phyloP scores from a whole-genome alignment of 2,329 filamentous ascomycete genomes.

The Chalaropsis ovoidea region DNA sequence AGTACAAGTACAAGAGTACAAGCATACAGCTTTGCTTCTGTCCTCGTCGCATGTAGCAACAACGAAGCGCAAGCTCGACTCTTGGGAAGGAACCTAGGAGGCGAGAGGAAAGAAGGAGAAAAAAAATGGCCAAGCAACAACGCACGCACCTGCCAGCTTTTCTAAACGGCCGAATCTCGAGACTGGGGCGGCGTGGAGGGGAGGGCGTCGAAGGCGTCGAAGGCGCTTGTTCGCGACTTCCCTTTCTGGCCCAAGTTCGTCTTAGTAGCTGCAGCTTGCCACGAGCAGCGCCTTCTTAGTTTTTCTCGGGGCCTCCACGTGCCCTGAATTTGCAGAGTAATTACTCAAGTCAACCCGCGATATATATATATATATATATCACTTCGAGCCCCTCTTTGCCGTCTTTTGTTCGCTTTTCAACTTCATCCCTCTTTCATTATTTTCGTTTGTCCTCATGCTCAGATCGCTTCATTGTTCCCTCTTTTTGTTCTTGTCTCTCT shows the following conservation, averaged over 20 bases:
- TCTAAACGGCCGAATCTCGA: not conserved
- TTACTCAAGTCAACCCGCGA: not conserved
- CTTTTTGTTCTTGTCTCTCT: not conserved
- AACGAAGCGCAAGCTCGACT: not conserved
- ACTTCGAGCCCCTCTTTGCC: not conserved
- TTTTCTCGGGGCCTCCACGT: not conserved
- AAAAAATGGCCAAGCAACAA: not conserved
- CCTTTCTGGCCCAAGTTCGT: not conserved
- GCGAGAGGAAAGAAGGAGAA: not conserved
- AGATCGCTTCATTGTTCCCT: not conserved
- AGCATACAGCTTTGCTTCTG: not conserved
- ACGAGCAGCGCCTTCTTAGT: not conserved
- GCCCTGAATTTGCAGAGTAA: not conserved
- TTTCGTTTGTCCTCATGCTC: not conserved
- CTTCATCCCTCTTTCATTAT: not conserved
- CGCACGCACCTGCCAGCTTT: not conserved
- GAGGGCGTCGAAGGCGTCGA: no score
- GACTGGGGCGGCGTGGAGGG: not conserved
- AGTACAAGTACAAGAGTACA: not conserved
- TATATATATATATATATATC: conserved; percentile 1
- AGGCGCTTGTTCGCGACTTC: not conserved
- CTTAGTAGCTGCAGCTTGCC: not conserved
- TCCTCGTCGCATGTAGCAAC: not conserved
- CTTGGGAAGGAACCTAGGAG: not conserved
- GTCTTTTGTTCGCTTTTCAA: not conserved